A percentile compares a stretch with the other conserved stretches of the same genome.
Evolutionary conservation across 1,284 basidiomycete species (phyloP).

Genomic region (Termitomyces sp.): DNA sequence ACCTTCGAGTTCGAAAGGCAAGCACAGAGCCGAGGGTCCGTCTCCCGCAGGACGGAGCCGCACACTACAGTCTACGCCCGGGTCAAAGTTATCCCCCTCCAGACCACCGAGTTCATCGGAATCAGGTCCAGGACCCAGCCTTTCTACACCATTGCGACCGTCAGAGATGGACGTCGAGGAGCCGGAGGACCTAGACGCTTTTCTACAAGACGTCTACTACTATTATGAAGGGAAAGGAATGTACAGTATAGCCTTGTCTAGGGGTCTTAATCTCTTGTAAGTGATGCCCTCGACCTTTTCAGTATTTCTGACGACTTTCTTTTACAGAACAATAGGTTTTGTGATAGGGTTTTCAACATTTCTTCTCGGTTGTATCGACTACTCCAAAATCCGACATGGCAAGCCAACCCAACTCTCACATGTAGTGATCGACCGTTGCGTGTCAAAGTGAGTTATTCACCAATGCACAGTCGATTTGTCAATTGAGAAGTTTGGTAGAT

Average conservation of each 20-base stretch:
- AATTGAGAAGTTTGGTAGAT: slow-evolving; percentile 40
- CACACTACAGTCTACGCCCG: slow-evolving; percentile 43
- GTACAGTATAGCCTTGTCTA: slow-evolving; percentile 86
- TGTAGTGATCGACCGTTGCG: slow-evolving; percentile 75
- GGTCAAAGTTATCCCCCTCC: slow-evolving; percentile 33
- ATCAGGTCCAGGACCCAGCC: slow-evolving; percentile 20
- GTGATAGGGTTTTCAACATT: slow-evolving; percentile 97
- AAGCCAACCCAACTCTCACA: slow-evolving; percentile 67
- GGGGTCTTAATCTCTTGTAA: slow-evolving; percentile 88
- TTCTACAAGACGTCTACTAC: slow-evolving; percentile 90
- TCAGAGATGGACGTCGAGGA: slow-evolving; percentile 52
- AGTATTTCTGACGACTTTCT: slow-evolving; percentile 15
- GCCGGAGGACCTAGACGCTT: slow-evolving; percentile 72
- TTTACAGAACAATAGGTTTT: slow-evolving; percentile 86
- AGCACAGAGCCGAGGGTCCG: slow-evolving; percentile 14
- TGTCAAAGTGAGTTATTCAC: slow-evolving; percentile 59
- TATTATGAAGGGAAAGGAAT: slow-evolving; percentile 97
- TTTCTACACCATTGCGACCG: slow-evolving; percentile 62
- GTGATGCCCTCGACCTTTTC: slow-evolving; percentile 33
- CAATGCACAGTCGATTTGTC: slow-evolving; percentile 4
- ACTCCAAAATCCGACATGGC: slow-evolving; percentile 67
- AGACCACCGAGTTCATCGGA: slow-evolving; percentile 30
- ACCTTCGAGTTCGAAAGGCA: slow-evolving; percentile 23
- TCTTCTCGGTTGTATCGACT: slow-evolving; percentile 92
- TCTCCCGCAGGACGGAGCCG: slow-evolving; percentile 28